Evolutionary conservation across 2,329 filamentous ascomycete species (phyloP).

Genomic region (Diaporthe vaccinii): DNA sequence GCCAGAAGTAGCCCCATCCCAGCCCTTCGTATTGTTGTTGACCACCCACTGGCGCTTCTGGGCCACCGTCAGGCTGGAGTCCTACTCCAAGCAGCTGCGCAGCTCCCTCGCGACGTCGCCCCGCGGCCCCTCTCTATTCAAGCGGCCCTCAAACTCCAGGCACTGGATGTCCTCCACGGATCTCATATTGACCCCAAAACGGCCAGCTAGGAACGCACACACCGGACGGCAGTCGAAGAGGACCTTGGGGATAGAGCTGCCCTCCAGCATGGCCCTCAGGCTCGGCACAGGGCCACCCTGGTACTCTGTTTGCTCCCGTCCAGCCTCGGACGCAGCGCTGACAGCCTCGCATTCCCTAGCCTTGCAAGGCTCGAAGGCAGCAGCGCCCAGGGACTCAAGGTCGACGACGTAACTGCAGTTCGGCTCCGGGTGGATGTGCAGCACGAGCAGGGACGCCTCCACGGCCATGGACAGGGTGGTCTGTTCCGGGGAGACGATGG

Average conservation of each 20-base stretch:
- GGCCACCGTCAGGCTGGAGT: background rate
- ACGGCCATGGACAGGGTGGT: background rate
- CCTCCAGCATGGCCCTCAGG: background rate
- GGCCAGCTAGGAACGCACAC: background rate
- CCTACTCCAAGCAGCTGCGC: background rate
- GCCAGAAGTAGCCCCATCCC: background rate
- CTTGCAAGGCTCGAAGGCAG: background rate
- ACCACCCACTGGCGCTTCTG: background rate
- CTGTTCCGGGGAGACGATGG: background rate
- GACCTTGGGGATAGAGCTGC: background rate
- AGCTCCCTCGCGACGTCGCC: background rate
- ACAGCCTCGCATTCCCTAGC: too few relatives aligned
- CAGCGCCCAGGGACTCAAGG: background rate
- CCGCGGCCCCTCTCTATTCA: too few relatives aligned
- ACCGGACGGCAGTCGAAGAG: background rate
- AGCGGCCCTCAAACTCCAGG: background rate
- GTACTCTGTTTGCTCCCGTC: background rate
- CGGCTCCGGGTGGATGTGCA: background rate
- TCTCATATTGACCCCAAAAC: background rate
- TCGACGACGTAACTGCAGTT: background rate
- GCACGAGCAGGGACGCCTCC: background rate
- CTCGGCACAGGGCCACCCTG: background rate
- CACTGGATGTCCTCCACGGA: background rate
- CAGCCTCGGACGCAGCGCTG: background rate
- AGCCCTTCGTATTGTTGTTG: background rate